These are phyloP conservation scores for Ustilago hordei DNA, from an alignment of 1,284 basidiomycete genomes.

Conservation along the genomic window DNA sequence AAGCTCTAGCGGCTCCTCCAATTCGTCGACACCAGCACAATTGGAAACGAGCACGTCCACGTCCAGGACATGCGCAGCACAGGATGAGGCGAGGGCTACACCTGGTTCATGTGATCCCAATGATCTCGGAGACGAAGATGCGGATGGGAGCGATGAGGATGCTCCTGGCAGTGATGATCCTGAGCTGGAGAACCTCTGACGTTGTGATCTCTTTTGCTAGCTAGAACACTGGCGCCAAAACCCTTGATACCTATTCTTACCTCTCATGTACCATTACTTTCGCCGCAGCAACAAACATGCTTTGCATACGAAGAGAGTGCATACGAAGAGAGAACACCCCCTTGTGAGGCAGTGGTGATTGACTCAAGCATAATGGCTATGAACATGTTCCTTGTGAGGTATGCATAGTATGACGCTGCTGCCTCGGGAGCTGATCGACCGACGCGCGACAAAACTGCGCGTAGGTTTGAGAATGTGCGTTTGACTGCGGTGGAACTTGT, in stretches of 20 bases:
- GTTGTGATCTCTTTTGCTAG: not conserved
- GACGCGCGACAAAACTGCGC: not conserved
- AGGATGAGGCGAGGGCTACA: constrained; percentile 13
- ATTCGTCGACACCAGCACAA: not conserved
- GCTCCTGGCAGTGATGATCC: constrained; percentile 50
- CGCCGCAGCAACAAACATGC: not conserved
- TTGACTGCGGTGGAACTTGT: constrained; percentile 13
- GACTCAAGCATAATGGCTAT: not conserved
- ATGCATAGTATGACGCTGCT: not conserved
- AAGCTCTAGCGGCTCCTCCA: constrained; percentile 15
- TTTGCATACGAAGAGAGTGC: too few relatives aligned
- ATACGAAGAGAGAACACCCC: too few relatives aligned
- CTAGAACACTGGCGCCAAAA: not conserved
- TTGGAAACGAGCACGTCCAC: not conserved
- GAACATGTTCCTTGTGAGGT: not conserved
- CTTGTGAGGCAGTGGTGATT: not conserved
- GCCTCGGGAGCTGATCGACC: constrained; percentile 10
- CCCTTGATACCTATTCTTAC: not conserved
- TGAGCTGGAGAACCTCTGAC: constrained; percentile 33
- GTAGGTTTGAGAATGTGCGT: not conserved
- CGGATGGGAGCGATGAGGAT: constrained; percentile 52
- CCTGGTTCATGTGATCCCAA: constrained; percentile 15
- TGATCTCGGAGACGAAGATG: constrained; percentile 39
- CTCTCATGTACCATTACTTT: not conserved
- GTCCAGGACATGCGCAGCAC: constrained; percentile 8